Evolutionary conservation across 768 basidiomycete genomes (phyloP), one percentile per base, ranked within the genome.

Genomic region (Serpula lacrymans): DNA sequence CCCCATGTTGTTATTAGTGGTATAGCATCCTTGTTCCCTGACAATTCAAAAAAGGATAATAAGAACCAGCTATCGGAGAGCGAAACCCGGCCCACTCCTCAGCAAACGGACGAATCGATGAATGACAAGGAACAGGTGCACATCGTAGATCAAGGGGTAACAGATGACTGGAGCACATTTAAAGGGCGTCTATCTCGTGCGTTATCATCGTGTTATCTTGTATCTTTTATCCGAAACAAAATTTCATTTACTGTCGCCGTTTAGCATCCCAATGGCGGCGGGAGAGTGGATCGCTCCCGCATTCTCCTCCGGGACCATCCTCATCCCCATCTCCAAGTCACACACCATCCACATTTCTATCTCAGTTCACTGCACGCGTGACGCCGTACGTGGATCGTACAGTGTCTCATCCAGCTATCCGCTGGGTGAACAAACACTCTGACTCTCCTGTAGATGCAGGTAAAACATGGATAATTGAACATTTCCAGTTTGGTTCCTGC

Each of bases 1-100:
- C 78, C 78, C 0, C 78, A 79, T 45, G 77, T 80, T 34, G 71
- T 78, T 10, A 57, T 78, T 45, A 74, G 64, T 40, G 78, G 78
- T 2, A 68, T 80, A 27, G 74, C 75, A 4, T 77, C 75, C 3
- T 55, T 80, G 6, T 60, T 78, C n/a, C 66, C 70, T 1, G 45
- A 46, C 20, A 43, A 53, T 26, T 59, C 65, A 6, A 50, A 57
- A 8, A 51, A 52, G 25, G 52, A 49, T 40, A 53, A 39, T 41
- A 58, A 36, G 39, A 57, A 56, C 23, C 48, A 48, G 43, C 54
- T 31, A 29, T 50, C 37, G 6, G 32, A 54, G 41, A 62, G 67
- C 1, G 69, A 69, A 42, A 53, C 44, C n/a, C n/a, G n/a, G n/a
- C n/a, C n/a, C n/a, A n/a, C n/a, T n/a, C n/a, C n/a, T n/a, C n/a